These are phyloP conservation scores for Shiraia bambusicola DNA, from an alignment of 2,329 filamentous ascomycete genomes.

Conservation along the genomic window DNA sequence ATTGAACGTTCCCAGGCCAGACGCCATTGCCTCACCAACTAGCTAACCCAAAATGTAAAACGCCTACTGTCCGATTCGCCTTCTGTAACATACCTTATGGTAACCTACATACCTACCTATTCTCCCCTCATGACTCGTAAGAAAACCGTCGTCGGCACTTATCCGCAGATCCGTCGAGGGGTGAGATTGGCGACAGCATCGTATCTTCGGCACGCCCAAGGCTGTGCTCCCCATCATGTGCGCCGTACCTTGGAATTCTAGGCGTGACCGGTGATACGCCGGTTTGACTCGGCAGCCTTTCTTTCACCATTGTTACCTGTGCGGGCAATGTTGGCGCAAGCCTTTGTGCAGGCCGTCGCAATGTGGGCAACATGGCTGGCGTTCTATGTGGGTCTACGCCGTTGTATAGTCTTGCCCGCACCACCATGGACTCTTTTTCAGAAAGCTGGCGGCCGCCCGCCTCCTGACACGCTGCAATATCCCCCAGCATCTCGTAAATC, in stretches of 20 bases:
- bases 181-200: constrained; percentile 38
- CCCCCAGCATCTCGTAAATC: constrained; percentile 56
- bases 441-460: constrained; percentile 50
- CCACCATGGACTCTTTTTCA: constrained; percentile 52
- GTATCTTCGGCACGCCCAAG: constrained; percentile 30
- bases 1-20: too few relatives aligned
- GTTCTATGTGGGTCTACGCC: constrained; percentile 42
- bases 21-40: too few relatives aligned
- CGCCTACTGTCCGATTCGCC: too few relatives aligned
- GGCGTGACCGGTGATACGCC: constrained; percentile 36
- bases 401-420: constrained; percentile 50
- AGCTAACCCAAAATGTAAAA: too few relatives aligned
- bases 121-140: constrained; percentile 38
- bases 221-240: constrained; percentile 25
- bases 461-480: constrained; percentile 56
- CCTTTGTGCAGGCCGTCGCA: constrained; percentile 24
- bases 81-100: too few relatives aligned
- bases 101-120: too few relatives aligned
- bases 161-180: constrained; percentile 33
- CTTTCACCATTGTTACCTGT: constrained; percentile 33
- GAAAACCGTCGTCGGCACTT: constrained; percentile 41
- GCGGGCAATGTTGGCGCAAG: constrained; percentile 26
- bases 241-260: constrained; percentile 35
- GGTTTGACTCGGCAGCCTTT: constrained; percentile 17
- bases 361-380: constrained; percentile 18